Evolutionary conservation across 1,139 yeast species (phyloP).

Genomic region (Taiozyma sp.): DNA sequence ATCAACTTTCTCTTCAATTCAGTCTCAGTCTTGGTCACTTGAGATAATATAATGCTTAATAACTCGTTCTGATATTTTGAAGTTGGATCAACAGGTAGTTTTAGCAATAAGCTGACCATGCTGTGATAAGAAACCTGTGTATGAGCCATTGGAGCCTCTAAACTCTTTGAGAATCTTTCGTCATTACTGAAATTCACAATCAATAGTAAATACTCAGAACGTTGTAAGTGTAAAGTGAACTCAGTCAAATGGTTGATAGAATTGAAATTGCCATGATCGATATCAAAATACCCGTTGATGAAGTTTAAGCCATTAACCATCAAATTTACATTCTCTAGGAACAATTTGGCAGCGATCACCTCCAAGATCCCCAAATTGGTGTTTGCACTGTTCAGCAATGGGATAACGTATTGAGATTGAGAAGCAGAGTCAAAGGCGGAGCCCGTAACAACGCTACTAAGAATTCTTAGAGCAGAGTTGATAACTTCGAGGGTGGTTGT

Average conservation of each 20-base stretch:
- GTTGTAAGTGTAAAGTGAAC: conserved; percentile 17
- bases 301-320: conserved; percentile 17
- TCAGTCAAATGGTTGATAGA: conserved; percentile 19
- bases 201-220: conserved; percentile 16
- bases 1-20: conserved; percentile 7
- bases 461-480: conserved; percentile 10
- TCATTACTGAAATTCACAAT: conserved; percentile 14
- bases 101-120: conserved; percentile 11
- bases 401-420: conserved; percentile 13
- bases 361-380: conserved; percentile 13
- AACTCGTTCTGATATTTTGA: conserved; percentile 19
- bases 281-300: conserved; percentile 15
- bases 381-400: conserved; percentile 16
- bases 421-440: conserved; percentile 11
- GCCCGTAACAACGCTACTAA: conserved; percentile 15
- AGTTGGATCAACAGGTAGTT: conserved; percentile 12
- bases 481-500: conserved; percentile 4
- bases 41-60: conserved; percentile 12
- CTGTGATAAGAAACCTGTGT: conserved; percentile 7
- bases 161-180: conserved; percentile 9
- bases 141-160: conserved; percentile 10
- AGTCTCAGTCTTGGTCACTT: conserved; percentile 13
- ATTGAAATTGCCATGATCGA: conserved; percentile 17
- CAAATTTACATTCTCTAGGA: conserved; percentile 18
- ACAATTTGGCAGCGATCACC: conserved; percentile 15